Percentiles rank a stretch among this genome's conserved stretches.
These are phyloP conservation scores for Cercophora newfieldiana DNA, from an alignment of 495 filamentous ascomycete species.

Conservation along the genomic window DNA sequence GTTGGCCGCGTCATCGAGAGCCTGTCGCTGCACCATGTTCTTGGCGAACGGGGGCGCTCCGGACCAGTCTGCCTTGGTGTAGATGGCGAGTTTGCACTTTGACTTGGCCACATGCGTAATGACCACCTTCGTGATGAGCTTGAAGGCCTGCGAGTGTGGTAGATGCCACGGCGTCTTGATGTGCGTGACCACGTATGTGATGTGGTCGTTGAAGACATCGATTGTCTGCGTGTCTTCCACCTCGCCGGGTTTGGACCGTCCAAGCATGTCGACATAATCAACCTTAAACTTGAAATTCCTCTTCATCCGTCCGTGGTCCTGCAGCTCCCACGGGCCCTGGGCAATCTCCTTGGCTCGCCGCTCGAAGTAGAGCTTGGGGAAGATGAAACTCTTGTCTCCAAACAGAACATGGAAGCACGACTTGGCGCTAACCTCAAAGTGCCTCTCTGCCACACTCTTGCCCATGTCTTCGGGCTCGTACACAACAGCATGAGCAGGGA, in stretches of 20 bases:
- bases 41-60: slow-evolving; percentile 64
- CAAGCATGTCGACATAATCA: slow-evolving; percentile 63
- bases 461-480: slow-evolving; percentile 84
- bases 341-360: slow-evolving; percentile 73
- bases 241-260: slow-evolving; percentile 57
- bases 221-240: slow-evolving; percentile 86
- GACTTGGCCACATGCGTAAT: slow-evolving; percentile 92
- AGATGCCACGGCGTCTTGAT: slow-evolving; percentile 89
- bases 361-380: slow-evolving; percentile 87
- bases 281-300: slow-evolving; percentile 81
- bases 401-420: slow-evolving; percentile 94
- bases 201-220: slow-evolving; percentile 88
- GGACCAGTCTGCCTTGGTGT: slow-evolving; percentile 83
- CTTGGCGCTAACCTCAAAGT: slow-evolving; percentile 86
- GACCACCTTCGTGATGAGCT: slow-evolving; percentile 84
- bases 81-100: slow-evolving; percentile 87
- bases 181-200: slow-evolving; percentile 93
- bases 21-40: slow-evolving; percentile 76
- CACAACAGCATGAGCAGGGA: slow-evolving; percentile 77
- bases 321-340: slow-evolving; percentile 81
- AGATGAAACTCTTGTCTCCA: slow-evolving; percentile 91
- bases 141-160: slow-evolving; percentile 75
- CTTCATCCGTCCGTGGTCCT: slow-evolving; percentile 66
- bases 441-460: slow-evolving; percentile 64
- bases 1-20: slow-evolving; percentile 73